Base-by-base conservation (phyloP, 2,329 filamentous ascomycete genomes). In the Ophiostoma triangulosporum region DNA sequence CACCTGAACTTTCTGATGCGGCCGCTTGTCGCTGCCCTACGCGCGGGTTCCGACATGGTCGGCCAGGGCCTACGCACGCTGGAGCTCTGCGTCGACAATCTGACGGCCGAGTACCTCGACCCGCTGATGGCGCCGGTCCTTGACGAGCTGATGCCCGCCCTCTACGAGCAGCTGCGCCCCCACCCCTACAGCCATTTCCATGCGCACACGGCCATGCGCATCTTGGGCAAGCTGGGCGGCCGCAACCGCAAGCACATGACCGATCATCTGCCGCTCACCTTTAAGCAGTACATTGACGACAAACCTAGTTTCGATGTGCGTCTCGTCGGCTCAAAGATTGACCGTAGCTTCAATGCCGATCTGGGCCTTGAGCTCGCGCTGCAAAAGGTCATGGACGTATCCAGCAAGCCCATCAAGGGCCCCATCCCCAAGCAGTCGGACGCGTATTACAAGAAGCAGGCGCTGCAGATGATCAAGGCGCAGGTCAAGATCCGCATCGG, bases 61-160 rank as follows among this genome's bases (percentile, higher is more conserved):
- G 90, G 90, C 0, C 94, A 98, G 66, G 93, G 93, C 0, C 73
- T 99, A 6, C 77, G 94, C 27, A 99, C 93, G 0, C 72, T 99
- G 5, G 93, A 99, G 64, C 78, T 99, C 2, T 99, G 93, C 63
- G 93, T 99, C 17, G 93, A 99, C 59, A 99, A 99, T 61, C 76
- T 99, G 0, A 98, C 94, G 0, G 91, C 93, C 0, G 93, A 98
- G 63, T 99, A 98, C 64, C 73, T 99, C 14, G 93, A 99, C 62
- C 94, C 93, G 0, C 97, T 99, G 62, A 98, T 98, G 91, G 88
- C 91, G 2, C 94, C 93, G 0, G 94, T 97, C 26, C 97, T 99
- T 67, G 91, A 98, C 62, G 93, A 99, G 64, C 74, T 99, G 45
- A 98, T 98, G 93, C 93, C 89, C 48, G 91, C 91, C 1, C 75